Percentiles rank a stretch among this genome's conserved stretches.
These are phyloP conservation scores for Cubamyces lactineus DNA, from an alignment of 768 basidiomycete genomes.

Conservation along the genomic window DNA sequence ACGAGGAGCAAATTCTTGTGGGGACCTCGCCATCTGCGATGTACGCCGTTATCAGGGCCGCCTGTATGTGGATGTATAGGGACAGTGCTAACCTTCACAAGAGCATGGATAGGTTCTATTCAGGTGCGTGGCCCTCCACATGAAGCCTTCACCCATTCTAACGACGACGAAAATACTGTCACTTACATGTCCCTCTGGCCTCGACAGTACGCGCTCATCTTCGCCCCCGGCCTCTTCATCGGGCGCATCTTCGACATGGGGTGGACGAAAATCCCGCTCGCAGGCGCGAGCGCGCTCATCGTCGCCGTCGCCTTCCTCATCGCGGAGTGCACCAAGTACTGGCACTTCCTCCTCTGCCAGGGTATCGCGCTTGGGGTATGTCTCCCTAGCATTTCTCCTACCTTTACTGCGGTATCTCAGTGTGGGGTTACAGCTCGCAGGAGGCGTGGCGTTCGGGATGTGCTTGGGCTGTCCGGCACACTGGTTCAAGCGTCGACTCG, in stretches of 20 bases:
- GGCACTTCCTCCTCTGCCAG: conserved; percentile 78
- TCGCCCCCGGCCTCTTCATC: conserved; percentile 58
- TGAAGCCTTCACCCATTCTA: too few relatives aligned
- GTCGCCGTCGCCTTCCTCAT: conserved; percentile 59
- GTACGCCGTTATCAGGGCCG: conserved; percentile 37
- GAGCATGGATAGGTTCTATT: conserved; percentile 75
- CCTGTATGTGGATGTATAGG: neutral
- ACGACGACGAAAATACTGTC: too few relatives aligned
- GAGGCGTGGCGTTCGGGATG: conserved; percentile 63
- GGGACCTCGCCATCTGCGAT: conserved; percentile 59
- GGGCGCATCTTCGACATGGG: conserved; percentile 77
- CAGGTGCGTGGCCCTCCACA: neutral
- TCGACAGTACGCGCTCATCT: conserved; percentile 65
- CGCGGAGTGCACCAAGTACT: conserved; percentile 69
- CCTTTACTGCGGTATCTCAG: neutral
- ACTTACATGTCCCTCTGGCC: too few relatives aligned
- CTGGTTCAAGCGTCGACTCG: conserved; percentile 66
- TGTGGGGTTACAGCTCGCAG: conserved; percentile 27
- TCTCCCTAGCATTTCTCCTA: too few relatives aligned
- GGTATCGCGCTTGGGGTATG: conserved; percentile 65
- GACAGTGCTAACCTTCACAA: conserved; percentile 29
- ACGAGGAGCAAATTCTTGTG: conserved; percentile 54
- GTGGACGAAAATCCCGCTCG: conserved; percentile 54
- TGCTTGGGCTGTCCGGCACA: conserved; percentile 62
- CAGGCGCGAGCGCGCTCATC: conserved; percentile 49